These are phyloP conservation scores for Moesziomyces aphidis DNA, from an alignment of 1,284 basidiomycete species.

Conservation along the genomic window DNA sequence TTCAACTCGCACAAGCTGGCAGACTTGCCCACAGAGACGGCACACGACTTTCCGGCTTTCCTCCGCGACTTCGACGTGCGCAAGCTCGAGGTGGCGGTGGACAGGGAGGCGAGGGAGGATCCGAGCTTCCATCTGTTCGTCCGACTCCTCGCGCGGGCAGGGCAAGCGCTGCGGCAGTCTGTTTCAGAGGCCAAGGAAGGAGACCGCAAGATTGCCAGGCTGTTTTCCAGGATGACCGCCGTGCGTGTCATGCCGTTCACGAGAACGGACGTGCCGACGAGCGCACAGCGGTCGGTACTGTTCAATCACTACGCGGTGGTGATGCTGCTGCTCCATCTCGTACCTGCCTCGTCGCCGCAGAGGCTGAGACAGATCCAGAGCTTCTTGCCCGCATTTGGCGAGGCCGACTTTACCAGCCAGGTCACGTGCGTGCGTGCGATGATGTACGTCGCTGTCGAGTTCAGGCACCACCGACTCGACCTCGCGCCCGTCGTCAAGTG, in stretches of 20 bases:
- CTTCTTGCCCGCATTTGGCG: constrained; percentile 76
- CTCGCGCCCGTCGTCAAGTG: constrained; percentile 76
- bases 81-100: constrained; percentile 10
- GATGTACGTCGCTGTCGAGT: constrained; percentile 79
- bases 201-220: constrained; percentile 74
- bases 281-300: constrained; percentile 81
- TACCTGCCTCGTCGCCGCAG: constrained; percentile 73
- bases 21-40: constrained; percentile 79
- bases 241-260: constrained; percentile 74
- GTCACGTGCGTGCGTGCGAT: constrained; percentile 80
- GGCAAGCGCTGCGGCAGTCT: constrained; percentile 58
- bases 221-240: constrained; percentile 83
- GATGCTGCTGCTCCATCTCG: constrained; percentile 80
- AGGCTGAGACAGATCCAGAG: constrained; percentile 75
- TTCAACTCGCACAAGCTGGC: constrained; percentile 84
- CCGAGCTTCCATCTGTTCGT: constrained; percentile 84
- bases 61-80: constrained; percentile 72
- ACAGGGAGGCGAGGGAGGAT: constrained; percentile 72
- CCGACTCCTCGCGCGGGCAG: constrained; percentile 78
- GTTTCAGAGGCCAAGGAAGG: constrained; percentile 29
- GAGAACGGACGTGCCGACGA: constrained; percentile 62
- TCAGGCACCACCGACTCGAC: constrained; percentile 74
- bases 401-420: constrained; percentile 79
- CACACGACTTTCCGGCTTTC: constrained; percentile 81
- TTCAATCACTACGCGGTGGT: constrained; percentile 86